Conservation (phyloP, 148 eudicot genomes). For the Silene uniflora region DNA sequence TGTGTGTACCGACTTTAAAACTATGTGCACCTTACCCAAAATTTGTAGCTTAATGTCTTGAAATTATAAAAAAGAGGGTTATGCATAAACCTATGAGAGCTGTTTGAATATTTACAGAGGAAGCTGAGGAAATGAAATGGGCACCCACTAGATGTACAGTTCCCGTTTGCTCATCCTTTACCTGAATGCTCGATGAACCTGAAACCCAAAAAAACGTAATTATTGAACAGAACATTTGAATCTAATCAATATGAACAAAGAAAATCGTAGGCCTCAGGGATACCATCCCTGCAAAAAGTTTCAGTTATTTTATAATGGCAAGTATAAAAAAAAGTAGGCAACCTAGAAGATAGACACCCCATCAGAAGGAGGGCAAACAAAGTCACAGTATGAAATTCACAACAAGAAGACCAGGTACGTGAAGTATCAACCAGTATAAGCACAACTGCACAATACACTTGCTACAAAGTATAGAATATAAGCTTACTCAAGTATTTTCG, state of each 20-base stretch:
- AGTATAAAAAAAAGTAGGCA: background rate
- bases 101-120: slow-evolving; percentile 34
- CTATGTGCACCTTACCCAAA: slow-evolving; percentile 11
- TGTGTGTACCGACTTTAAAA: background rate
- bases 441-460: too few relatives aligned
- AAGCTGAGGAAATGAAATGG: slow-evolving; percentile 52
- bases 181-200: slow-evolving; percentile 82
- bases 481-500: background rate
- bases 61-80: slow-evolving; percentile 4
- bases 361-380: background rate
- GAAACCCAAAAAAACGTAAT: slow-evolving; percentile 17
- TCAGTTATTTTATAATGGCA: background rate
- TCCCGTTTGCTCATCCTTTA: slow-evolving; percentile 80
- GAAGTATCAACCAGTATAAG: background rate
- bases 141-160: slow-evolving; percentile 90
- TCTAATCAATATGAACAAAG: background rate
- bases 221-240: background rate
- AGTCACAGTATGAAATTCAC: background rate
- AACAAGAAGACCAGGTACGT: background rate
- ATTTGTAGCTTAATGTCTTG: background rate
- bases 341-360: background rate
- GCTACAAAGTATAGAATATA: background rate
- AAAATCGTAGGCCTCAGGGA: background rate
- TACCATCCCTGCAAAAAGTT: background rate
- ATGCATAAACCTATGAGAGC: slow-evolving; percentile 27